Conservation (phyloP, 345 rosid species). For the Citrus australasica region DNA sequence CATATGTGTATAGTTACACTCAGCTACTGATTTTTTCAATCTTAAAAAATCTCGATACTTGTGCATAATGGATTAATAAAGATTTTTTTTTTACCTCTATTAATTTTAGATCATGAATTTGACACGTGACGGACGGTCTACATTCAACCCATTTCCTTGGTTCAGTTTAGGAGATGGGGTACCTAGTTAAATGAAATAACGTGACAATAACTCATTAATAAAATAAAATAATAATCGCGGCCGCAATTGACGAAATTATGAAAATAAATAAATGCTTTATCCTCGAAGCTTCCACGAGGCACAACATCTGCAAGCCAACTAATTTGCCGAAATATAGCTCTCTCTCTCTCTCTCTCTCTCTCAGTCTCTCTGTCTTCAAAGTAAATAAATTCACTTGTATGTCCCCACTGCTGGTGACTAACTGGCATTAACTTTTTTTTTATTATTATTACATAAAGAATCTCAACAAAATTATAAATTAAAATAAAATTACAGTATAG, state of each 20-base stretch:
- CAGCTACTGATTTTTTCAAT: no score
- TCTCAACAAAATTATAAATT: not conserved
- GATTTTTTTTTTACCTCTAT: no score
- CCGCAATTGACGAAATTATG: not conserved
- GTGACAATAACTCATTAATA: not conserved
- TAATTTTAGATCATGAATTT: not conserved
- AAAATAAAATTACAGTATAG: not conserved
- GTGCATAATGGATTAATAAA: no score
- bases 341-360: not conserved
- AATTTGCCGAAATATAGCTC: not conserved
- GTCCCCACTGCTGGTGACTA: not conserved
- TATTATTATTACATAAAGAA: not conserved
- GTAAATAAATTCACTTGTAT: not conserved
- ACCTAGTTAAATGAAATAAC: not conserved
- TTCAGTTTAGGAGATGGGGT: not conserved
- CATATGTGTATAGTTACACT: no score
- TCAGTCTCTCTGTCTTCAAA: not conserved
- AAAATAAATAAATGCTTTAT: no score
- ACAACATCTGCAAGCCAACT: not conserved
- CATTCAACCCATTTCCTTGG: not conserved
- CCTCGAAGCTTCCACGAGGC: conserved; percentile 2
- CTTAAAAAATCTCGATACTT: no score
- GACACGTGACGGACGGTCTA: not conserved
- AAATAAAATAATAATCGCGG: not conserved
- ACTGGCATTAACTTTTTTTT: not conserved